phyloP scores from a whole-genome alignment of 768 basidiomycete species.

The Clitopilus passeckerianus region DNA sequence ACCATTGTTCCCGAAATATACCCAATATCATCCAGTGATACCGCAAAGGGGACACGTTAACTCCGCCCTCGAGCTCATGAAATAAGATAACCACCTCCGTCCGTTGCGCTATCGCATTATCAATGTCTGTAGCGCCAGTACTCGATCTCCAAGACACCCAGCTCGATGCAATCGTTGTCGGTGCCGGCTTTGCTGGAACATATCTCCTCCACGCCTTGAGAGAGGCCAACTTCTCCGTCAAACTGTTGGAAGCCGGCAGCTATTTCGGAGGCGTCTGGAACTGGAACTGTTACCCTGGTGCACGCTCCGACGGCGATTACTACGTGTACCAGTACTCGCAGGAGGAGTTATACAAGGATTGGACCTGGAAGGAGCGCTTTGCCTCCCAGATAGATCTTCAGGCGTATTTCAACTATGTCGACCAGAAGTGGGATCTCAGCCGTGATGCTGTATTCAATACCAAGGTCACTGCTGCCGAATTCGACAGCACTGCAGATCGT shows the following conservation, averaged over 20 bases:
- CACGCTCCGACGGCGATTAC: slow-evolving; percentile 9
- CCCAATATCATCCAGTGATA: too few species aligned
- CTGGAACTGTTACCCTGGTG: slow-evolving; percentile 12
- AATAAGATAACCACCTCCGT: too few species aligned
- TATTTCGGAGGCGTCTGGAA: slow-evolving; percentile 12
- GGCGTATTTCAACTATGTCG: slow-evolving; percentile 11
- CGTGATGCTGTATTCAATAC: slow-evolving; percentile 9
- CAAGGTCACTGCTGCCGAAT: slow-evolving; percentile 8
- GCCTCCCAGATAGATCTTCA: slow-evolving; percentile 8
- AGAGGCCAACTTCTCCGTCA: slow-evolving; percentile 5
- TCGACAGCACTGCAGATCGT: slow-evolving; percentile 5
- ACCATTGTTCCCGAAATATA: too few species aligned
- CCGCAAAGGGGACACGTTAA: too few species aligned
- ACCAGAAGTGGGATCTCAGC: slow-evolving; percentile 8
- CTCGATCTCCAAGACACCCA: neutral
- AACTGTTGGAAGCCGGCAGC: slow-evolving; percentile 9
- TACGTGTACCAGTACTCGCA: slow-evolving; percentile 10
- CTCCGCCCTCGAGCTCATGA: too few species aligned
- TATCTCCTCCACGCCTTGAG: slow-evolving; percentile 7
- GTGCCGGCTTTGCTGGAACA: slow-evolving; percentile 6
- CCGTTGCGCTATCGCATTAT: too few species aligned
- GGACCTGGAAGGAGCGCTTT: slow-evolving; percentile 2
- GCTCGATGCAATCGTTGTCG: slow-evolving; percentile 5
- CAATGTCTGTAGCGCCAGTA: too few species aligned
- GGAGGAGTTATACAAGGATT: slow-evolving; percentile 8